Conservation (phyloP, 2,329 filamentous ascomycete genomes). For the Aureobasidium mangrovei region DNA sequence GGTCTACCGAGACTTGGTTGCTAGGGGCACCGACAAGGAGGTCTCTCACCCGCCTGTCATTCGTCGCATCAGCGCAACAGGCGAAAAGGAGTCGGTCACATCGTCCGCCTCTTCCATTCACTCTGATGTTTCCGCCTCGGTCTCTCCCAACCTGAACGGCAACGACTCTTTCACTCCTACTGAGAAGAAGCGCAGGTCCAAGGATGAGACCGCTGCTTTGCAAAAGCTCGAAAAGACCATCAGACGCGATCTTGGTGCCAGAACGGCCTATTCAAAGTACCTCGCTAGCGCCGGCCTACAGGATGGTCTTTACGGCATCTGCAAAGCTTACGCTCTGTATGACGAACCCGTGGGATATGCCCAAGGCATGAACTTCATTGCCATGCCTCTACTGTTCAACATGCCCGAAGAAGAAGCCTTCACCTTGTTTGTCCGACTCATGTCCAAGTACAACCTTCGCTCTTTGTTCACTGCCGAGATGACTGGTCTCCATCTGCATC, state of each 20-base stretch:
- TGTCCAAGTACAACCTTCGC: constrained; percentile 92
- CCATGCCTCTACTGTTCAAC: constrained; percentile 94
- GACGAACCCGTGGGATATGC: constrained; percentile 94
- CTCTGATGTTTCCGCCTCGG: constrained; percentile 58
- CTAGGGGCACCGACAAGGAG: constrained; percentile 73
- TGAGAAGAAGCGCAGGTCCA: constrained; percentile 68
- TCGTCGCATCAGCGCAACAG: constrained; percentile 37
- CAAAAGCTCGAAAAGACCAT: constrained; percentile 87
- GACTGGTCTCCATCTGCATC: constrained; percentile 84
- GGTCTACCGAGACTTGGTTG: constrained; percentile 74
- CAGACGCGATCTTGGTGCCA: constrained; percentile 77
- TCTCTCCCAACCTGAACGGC: background rate
- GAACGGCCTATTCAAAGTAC: constrained; percentile 96
- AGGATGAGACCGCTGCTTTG: constrained; percentile 64
- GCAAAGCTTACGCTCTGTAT: constrained; percentile 93
- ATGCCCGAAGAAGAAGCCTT: constrained; percentile 98
- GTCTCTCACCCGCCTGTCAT: constrained; percentile 19
- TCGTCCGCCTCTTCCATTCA: constrained; percentile 82
- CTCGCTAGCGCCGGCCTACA: constrained; percentile 84
- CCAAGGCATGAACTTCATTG: constrained; percentile 97
- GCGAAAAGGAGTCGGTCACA: constrained; percentile 57
- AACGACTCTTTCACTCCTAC: constrained; percentile 35
- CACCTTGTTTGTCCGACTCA: constrained; percentile 80
- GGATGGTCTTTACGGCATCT: constrained; percentile 88
- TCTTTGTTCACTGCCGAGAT: constrained; percentile 94